Base-by-base conservation (phyloP, 345 rosid genomes). In the Populus simonii region DNA sequence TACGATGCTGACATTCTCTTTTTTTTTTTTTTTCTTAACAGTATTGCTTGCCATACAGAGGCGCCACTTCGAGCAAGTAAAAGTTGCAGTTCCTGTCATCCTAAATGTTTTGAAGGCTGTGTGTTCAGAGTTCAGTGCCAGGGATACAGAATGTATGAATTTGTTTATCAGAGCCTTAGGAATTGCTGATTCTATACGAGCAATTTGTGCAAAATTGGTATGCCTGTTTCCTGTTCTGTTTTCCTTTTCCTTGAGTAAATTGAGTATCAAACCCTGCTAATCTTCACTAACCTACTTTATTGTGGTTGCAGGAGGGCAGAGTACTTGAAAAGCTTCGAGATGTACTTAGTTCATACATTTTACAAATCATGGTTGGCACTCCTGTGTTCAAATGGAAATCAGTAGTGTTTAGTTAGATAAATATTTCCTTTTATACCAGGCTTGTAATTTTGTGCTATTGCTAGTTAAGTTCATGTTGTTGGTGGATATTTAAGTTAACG, bases 21-120 rank as follows among this genome's bases (percentile, higher is more conserved):
- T 5, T 3, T 4, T 5, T 33, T 4, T 59, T 74, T 82, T 68
- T 75, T 65, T 76, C 82, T 76, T 78, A 66, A 45, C 94, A 96
- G 99, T 90, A 29, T 84, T 93, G 66, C 83, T 59, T 76, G 88
- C 78, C 76, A 81, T 88, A 79, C 81, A 74, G 83, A 92, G 93
- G 89, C 95, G 89, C 66, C 97, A 92, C 70, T 89, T 87, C 78
- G 89, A 93, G 85, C 98, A 93, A 81, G 78, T 89, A 59, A 93
- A 88, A 83, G 94, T 83, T 47, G 93, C 91, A 65, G 75, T 90
- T 78, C 96, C 92, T 47, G 79, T 92, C 66, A 80, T 91, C 77
- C 69, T 95, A 57, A 86, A 84, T 70, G 92, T 88, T 67, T 78
- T 92, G 75, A 86, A 87, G 85, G 86, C 59, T 33, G 81, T 87